phyloP scores from a whole-genome alignment of 1,139 yeast species.

The Yamadazyma sp. region DNA sequence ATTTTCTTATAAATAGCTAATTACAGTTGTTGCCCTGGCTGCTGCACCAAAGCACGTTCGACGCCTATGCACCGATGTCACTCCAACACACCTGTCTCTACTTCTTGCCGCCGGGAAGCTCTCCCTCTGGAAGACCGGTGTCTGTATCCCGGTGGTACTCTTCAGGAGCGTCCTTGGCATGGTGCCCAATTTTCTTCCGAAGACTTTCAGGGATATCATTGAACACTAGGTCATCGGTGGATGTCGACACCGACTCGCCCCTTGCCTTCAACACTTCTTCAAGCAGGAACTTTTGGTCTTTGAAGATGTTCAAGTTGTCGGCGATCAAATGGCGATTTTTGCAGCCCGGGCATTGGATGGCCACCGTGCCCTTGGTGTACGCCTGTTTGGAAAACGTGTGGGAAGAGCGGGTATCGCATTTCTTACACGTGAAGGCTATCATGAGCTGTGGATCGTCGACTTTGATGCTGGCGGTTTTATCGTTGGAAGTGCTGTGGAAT shows the following conservation, averaged over 20 bases:
- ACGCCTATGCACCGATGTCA: no score
- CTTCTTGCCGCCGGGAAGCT: background rate
- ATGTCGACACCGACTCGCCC: constrained; percentile 71
- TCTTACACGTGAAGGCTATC: constrained; percentile 91
- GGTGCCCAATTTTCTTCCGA: constrained; percentile 54
- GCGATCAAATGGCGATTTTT: constrained; percentile 87
- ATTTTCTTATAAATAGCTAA: no score
- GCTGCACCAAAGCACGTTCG: no score
- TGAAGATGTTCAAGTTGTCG: constrained; percentile 83
- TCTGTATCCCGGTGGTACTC: constrained; percentile 10
- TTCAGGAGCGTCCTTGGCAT: constrained; percentile 64
- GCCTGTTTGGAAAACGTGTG: constrained; percentile 92
- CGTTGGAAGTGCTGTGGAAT: constrained; percentile 4
- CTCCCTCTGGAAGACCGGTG: constrained; percentile 11
- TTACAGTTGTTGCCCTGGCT: no score
- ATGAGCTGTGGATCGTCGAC: constrained; percentile 73
- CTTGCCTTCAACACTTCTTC: constrained; percentile 76
- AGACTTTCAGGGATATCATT: constrained; percentile 74
- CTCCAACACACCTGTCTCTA: no score
- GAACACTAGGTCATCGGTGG: constrained; percentile 63
- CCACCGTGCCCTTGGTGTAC: constrained; percentile 80
- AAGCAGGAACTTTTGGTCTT: constrained; percentile 69
- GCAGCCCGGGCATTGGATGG: constrained; percentile 92
- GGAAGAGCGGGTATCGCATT: constrained; percentile 79
- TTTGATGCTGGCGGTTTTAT: constrained; percentile 26